Conservation (phyloP, 2,329 filamentous ascomycete genomes). For the Paecilomyces niveus region DNA sequence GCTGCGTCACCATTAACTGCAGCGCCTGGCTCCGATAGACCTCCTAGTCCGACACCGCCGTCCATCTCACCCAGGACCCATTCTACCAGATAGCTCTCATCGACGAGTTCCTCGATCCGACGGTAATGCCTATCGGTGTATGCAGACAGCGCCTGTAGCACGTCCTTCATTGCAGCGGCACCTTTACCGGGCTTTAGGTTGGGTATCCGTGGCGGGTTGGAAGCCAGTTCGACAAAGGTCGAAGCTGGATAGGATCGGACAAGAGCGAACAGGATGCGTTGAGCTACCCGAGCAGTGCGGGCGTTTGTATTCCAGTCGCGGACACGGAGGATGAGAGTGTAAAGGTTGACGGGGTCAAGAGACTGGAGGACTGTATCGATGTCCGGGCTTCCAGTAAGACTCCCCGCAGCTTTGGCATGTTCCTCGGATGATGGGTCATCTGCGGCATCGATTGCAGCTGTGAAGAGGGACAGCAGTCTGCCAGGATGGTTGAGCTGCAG, state of each 20-base stretch:
- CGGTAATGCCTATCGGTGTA: constrained; percentile 94
- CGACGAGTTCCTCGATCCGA: constrained; percentile 78
- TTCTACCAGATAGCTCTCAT: constrained; percentile 90
- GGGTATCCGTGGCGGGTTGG: constrained; percentile 9
- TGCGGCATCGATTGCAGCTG: constrained; percentile 66
- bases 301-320: constrained; percentile 98
- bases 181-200: constrained; percentile 17
- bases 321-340: constrained; percentile 69
- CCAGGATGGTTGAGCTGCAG: constrained; percentile 92
- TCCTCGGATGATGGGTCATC: constrained; percentile 47
- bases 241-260: constrained; percentile 74
- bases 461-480: constrained; percentile 77
- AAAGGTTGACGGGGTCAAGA: constrained; percentile 79
- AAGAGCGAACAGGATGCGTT: constrained; percentile 73
- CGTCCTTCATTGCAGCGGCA: constrained; percentile 64
- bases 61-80: constrained; percentile 95
- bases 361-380: constrained; percentile 79
- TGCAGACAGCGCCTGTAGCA: constrained; percentile 76
- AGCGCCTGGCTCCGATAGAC: constrained; percentile 5
- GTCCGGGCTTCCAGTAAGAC: constrained; percentile 39
- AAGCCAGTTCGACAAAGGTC: constrained; percentile 63
- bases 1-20: constrained; percentile 12
- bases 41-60: constrained; percentile 46
- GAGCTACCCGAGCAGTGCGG: constrained; percentile 74
- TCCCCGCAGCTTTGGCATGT: constrained; percentile 22